Evolutionary conservation across 768 basidiomycete species (phyloP).

Genomic region (Kwoniella botswanensis): DNA sequence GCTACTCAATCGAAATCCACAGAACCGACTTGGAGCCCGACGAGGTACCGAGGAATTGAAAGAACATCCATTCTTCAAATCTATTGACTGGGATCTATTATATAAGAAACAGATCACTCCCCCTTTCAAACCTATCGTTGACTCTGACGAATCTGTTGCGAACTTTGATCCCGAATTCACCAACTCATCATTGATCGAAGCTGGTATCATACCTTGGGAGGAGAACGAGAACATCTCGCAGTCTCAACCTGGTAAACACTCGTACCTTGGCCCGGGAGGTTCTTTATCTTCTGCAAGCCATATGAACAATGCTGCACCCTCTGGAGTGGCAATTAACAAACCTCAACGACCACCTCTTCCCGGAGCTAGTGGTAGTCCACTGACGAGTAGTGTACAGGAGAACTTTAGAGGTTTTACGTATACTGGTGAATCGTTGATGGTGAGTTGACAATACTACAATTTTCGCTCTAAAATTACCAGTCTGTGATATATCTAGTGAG

Average conservation of each 20-base stretch:
- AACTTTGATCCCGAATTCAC: constrained; percentile 99
- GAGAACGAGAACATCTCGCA: constrained; percentile 55
- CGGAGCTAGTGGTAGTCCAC: constrained; percentile 64
- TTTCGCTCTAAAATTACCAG: background rate
- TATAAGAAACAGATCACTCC: constrained; percentile 87
- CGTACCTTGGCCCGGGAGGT: constrained; percentile 55
- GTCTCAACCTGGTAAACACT: constrained; percentile 40
- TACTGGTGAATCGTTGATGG: constrained; percentile 59
- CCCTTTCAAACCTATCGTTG: constrained; percentile 96
- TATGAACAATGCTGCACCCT: constrained; percentile 26
- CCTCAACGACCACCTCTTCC: constrained; percentile 38
- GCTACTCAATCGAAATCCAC: constrained; percentile 98
- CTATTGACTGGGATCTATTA: constrained; percentile 87
- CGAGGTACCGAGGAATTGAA: constrained; percentile 93
- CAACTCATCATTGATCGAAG: constrained; percentile 67
- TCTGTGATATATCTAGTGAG: too few species aligned
- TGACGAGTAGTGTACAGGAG: constrained; percentile 92
- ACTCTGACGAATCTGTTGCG: constrained; percentile 95
- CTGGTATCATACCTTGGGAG: constrained; percentile 69
- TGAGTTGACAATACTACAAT: constrained; percentile 29
- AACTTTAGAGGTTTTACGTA: constrained; percentile 91
- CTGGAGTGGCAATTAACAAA: constrained; percentile 50
- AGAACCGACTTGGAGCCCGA: constrained; percentile 87
- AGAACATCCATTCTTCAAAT: constrained; percentile 89
- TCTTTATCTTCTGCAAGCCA: constrained; percentile 36